A percentile compares a stretch with the other conserved stretches of the same genome.
Evolutionary conservation across 1,284 basidiomycete species (phyloP).

Genomic region (Wallemia ichthyophaga): DNA sequence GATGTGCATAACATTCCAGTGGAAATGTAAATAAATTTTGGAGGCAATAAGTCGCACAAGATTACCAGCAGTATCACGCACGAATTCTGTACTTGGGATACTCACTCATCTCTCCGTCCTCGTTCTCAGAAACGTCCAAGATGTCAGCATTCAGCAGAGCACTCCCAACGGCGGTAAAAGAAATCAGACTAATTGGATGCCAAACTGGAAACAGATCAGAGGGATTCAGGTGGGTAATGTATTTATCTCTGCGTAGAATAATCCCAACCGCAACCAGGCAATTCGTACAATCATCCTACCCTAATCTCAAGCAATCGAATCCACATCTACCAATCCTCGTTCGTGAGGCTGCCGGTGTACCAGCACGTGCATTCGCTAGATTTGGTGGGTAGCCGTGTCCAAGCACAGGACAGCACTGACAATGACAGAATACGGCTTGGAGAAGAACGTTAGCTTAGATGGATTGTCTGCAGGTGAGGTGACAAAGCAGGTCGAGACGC

Average conservation of each 20-base stretch:
- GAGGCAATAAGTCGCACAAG: not conserved
- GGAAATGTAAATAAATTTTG: not conserved
- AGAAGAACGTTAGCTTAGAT: constrained; percentile 49
- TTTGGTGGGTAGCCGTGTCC: constrained; percentile 35
- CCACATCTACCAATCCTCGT: constrained; percentile 69
- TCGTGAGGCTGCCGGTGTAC: constrained; percentile 61
- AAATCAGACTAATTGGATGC: constrained; percentile 59
- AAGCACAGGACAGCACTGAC: not conserved
- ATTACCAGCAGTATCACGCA: too few relatives aligned
- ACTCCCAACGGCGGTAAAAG: constrained; percentile 49
- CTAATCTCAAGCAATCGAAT: constrained; percentile 53
- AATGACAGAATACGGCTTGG: constrained; percentile 34
- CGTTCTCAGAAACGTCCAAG: constrained; percentile 4
- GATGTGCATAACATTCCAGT: not conserved
- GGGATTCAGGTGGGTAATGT: constrained; percentile 37
- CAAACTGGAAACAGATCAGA: constrained; percentile 46
- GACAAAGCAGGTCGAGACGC: constrained; percentile 30
- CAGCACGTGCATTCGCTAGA: constrained; percentile 59
- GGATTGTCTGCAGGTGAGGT: constrained; percentile 41
- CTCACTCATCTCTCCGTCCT: not conserved
- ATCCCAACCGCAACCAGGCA: constrained; percentile 22
- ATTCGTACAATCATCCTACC: constrained; percentile 55
- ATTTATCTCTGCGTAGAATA: not conserved
- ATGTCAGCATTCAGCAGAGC: constrained; percentile 42
- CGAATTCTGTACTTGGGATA: constrained; percentile 29